A percentile compares a stretch with the other conserved stretches of the same genome.
Conservation (phyloP, 768 basidiomycete genomes). For the Dioszegia hungarica region DNA sequence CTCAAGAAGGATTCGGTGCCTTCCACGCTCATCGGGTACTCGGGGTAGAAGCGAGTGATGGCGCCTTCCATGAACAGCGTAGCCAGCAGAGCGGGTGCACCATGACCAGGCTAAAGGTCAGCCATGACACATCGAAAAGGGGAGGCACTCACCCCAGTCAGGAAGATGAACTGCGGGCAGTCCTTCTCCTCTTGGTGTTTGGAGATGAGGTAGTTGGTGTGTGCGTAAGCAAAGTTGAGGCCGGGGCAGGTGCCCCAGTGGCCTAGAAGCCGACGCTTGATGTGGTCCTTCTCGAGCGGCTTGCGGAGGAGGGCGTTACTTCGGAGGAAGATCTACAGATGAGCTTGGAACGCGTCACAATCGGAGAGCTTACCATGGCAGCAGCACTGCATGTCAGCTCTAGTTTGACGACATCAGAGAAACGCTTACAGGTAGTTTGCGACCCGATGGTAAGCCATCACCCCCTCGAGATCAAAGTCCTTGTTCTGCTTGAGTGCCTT, state of each 20-base stretch:
- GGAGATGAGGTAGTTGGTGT: slow-evolving; percentile 57
- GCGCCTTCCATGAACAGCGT: slow-evolving; percentile 78
- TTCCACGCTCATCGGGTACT: slow-evolving; percentile 48
- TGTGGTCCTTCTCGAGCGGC: slow-evolving; percentile 59
- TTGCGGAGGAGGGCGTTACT: slow-evolving; percentile 65
- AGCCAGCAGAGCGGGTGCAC: slow-evolving; percentile 80
- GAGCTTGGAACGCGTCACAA: neutral
- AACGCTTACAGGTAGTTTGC: slow-evolving; percentile 44
- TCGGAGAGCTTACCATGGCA: slow-evolving; percentile 11
- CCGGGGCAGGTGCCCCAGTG: slow-evolving; percentile 74
- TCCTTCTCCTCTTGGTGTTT: slow-evolving; percentile 38
- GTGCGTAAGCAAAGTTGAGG: slow-evolving; percentile 65
- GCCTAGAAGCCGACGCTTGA: slow-evolving; percentile 75
- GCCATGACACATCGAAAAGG: neutral
- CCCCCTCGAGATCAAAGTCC: slow-evolving; percentile 41
- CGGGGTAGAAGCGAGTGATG: slow-evolving; percentile 52
- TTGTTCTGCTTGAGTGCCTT: slow-evolving; percentile 54
- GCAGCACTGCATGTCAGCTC: slow-evolving; percentile 20
- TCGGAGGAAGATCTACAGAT: slow-evolving; percentile 59
- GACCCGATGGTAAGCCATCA: slow-evolving; percentile 45
- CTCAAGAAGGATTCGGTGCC: slow-evolving; percentile 60
- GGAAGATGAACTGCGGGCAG: slow-evolving; percentile 61
- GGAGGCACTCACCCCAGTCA: slow-evolving; percentile 57
- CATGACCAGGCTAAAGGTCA: slow-evolving; percentile 58
- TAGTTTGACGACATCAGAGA: neutral